Percentiles rank a stretch among this genome's conserved stretches.
Conservation (phyloP, 352 stramenopile species). For the Globisporangium solare region DNA sequence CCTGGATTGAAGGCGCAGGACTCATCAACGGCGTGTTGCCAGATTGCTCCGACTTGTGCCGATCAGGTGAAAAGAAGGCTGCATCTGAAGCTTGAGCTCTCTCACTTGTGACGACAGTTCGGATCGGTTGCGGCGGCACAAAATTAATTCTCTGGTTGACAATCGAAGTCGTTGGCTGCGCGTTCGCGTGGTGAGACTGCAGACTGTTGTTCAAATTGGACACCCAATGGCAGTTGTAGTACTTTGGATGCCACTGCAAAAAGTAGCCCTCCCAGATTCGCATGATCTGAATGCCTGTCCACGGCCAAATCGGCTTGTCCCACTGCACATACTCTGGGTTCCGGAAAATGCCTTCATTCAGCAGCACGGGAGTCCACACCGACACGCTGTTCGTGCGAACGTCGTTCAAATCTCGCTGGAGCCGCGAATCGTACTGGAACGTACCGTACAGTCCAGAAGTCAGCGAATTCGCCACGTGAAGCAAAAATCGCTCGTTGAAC, state of each 20-base stretch:
- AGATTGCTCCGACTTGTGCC: conserved; percentile 5
- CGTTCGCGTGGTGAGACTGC: background rate
- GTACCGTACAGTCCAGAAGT: conserved; percentile 80
- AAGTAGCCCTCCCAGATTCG: conserved; percentile 81
- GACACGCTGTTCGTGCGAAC: conserved; percentile 54
- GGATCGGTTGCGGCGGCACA: background rate
- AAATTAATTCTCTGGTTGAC: conserved; percentile 12
- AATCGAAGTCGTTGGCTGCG: conserved; percentile 1
- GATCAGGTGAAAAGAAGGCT: background rate
- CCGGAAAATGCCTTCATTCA: conserved; percentile 36
- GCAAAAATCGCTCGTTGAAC: conserved; percentile 81
- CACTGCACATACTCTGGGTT: conserved; percentile 48
- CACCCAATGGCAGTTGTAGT: conserved; percentile 71
- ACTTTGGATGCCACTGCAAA: conserved; percentile 85
- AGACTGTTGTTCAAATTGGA: conserved; percentile 32
- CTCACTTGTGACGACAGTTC: background rate
- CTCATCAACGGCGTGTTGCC: background rate
- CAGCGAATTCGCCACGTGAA: conserved; percentile 76
- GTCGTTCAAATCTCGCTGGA: conserved; percentile 64
- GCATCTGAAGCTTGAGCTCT: background rate
- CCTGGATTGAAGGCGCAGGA: background rate
- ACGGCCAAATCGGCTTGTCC: conserved; percentile 70
- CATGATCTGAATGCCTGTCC: conserved; percentile 77
- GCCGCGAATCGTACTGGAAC: conserved; percentile 73
- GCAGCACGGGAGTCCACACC: conserved; percentile 76